These are phyloP conservation scores for Microcyclospora pomicola DNA, from an alignment of 2,329 filamentous ascomycete species.

Conservation along the genomic window DNA sequence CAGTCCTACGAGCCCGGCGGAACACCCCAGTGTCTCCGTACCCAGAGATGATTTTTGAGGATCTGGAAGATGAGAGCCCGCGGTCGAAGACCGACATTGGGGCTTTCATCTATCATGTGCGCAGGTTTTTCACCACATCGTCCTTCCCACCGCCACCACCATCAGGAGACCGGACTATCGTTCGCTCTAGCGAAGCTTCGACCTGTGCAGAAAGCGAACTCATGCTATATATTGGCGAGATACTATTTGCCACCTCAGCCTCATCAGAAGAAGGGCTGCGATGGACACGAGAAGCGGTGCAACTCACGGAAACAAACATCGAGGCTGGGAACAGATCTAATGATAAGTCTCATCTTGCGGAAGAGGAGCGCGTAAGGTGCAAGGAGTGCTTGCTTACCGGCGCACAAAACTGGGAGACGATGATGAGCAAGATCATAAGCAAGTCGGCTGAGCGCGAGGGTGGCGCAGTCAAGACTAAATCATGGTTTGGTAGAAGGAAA, in stretches of 20 bases:
- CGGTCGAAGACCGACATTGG: constrained; percentile 10
- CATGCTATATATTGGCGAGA: constrained; percentile 86
- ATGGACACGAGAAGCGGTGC: constrained; percentile 83
- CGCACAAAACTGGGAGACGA: constrained; percentile 67
- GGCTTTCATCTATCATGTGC: constrained; percentile 17
- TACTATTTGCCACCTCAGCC: constrained; percentile 58
- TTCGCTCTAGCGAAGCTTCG: constrained; percentile 40
- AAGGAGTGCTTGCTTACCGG: constrained; percentile 64
- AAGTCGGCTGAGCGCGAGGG: constrained; percentile 23
- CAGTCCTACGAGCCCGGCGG: constrained; percentile 65
- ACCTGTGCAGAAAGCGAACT: constrained; percentile 75
- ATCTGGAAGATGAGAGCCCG: constrained; percentile 1
- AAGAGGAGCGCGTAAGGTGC: constrained; percentile 46
- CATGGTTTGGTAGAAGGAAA: constrained; percentile 14
- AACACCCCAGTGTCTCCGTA: constrained; percentile 34
- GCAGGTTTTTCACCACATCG: constrained; percentile 23
- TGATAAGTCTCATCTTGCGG: constrained; percentile 6
- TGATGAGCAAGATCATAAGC: constrained; percentile 54
- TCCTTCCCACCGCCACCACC: constrained; percentile 55
- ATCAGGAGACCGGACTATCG: constrained; percentile 54
- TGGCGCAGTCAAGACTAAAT: constrained; percentile 5
- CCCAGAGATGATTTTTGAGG: constrained; percentile 14
- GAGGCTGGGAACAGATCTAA: constrained; percentile 13
- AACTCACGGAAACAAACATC: constrained; percentile 51
- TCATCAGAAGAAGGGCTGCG: constrained; percentile 56